phyloP scores from a whole-genome alignment of 495 filamentous ascomycete species.

The Penicillium dipodomyicola region DNA sequence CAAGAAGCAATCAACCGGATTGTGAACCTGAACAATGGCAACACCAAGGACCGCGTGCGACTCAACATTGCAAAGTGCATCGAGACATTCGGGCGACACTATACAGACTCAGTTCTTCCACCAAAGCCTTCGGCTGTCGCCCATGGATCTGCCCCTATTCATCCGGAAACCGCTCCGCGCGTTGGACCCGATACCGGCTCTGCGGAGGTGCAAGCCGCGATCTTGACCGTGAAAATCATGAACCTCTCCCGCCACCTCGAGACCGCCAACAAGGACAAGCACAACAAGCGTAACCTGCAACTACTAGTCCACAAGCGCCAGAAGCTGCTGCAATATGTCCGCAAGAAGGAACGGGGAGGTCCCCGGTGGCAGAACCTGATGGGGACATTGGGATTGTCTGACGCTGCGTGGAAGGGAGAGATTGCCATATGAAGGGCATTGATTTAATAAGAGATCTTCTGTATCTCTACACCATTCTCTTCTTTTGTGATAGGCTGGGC shows the following conservation, averaged over 20 bases:
- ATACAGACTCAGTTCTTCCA: conserved; percentile 69
- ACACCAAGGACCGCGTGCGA: conserved; percentile 69
- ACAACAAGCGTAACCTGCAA: conserved; percentile 87
- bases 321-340: conserved; percentile 80
- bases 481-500: conserved; percentile 11
- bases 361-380: conserved; percentile 83
- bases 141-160: conserved; percentile 26
- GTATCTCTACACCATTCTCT: conserved; percentile 9
- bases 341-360: conserved; percentile 85
- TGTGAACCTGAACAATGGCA: conserved; percentile 68
- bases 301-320: conserved; percentile 85
- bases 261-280: conserved; percentile 67
- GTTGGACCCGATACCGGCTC: conserved; percentile 89
- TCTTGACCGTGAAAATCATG: conserved; percentile 90
- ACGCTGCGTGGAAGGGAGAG: conserved; percentile 82
- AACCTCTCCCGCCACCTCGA: conserved; percentile 64
- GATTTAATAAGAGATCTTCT: conserved; percentile 11
- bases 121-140: conserved; percentile 47
- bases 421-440: conserved; percentile 62
- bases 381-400: conserved; percentile 76
- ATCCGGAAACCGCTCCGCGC: conserved; percentile 57
- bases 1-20: conserved; percentile 73
- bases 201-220: conserved; percentile 94
- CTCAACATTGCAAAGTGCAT: conserved; percentile 82
- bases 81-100: conserved; percentile 83